Percentiles rank a stretch among this genome's conserved stretches.
Evolutionary conservation across 2,329 filamentous ascomycete species (phyloP).

Genomic region (Cladosporium sphaerospermum): DNA sequence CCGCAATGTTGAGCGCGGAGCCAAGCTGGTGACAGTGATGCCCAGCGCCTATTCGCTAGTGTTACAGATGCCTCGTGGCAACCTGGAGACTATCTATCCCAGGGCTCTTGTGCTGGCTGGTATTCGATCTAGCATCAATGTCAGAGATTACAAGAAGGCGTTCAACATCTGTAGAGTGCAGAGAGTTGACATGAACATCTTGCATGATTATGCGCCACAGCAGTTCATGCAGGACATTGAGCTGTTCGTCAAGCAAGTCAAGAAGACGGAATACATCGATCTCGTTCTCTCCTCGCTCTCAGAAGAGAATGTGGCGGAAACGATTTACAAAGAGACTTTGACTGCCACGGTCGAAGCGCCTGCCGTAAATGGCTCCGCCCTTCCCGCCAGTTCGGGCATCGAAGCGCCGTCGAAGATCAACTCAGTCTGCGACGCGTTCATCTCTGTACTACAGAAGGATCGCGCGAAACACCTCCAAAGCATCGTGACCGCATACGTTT

Average conservation of each 20-base stretch:
- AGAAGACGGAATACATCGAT: conserved; percentile 76
- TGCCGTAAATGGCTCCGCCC: conserved; percentile 17
- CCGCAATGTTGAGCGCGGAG: conserved; percentile 83
- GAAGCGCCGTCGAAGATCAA: conserved; percentile 63
- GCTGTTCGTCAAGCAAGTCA: conserved; percentile 77
- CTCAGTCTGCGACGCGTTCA: conserved; percentile 76
- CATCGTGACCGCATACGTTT: conserved; percentile 88
- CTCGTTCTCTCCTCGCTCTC: conserved; percentile 59
- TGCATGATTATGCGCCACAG: conserved; percentile 85
- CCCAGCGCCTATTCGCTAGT: conserved; percentile 80
- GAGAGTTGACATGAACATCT: conserved; percentile 94
- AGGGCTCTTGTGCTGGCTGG: conserved; percentile 87
- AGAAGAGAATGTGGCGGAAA: conserved; percentile 87
- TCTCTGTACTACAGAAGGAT: conserved; percentile 58
- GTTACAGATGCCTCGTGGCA: conserved; percentile 92
- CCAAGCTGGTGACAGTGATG: conserved; percentile 78
- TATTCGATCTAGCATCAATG: conserved; percentile 73
- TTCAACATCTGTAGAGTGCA: conserved; percentile 87
- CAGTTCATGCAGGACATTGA: conserved; percentile 74
- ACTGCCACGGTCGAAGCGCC: conserved; percentile 33
- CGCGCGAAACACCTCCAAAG: conserved; percentile 71
- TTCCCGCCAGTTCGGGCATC: background rate
- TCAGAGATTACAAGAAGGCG: conserved; percentile 73
- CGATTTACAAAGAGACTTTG: conserved; percentile 86
- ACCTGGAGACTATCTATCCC: conserved; percentile 90